Evolutionary conservation across 768 basidiomycete genomes (phyloP), one percentile per base, ranked within the genome.

Genomic region (Xerocomellus amylosporus): DNA sequence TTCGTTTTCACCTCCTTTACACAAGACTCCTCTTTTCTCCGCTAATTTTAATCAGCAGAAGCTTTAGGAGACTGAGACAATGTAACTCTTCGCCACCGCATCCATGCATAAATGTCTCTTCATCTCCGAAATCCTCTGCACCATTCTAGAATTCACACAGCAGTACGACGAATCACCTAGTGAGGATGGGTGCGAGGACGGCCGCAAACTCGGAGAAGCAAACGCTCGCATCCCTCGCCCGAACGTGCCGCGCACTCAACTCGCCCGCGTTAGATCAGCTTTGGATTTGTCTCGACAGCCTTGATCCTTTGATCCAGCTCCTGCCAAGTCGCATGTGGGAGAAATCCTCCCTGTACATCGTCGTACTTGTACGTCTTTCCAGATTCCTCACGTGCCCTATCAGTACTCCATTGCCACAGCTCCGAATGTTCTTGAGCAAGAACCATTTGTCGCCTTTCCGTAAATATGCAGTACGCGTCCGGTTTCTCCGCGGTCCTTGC

Each of bases 391-490:
- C 7, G n/a, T n/a, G n/a, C 17, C 36, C 36, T 37, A 17, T 37
- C 17, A 17, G 14, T 17, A 37, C 36, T 37, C 5, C 36, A 37
- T 37, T 37, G 36, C 17, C 17, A 17, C 36, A 37, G 17, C 8
- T 15, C 17, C 36, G 36, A 15, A 8, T 17, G 17, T 17, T 17
- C 36, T 17, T 17, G 14, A 12, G 17, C 36, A 37, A 15, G 36
- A 17, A 14, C 3, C 13, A 34, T 34, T 34, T 12, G 2, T 12
- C 33, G 2, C 13, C 17, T 15, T 65, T 65, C 40, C 38, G 24
- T 6, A 50, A 55, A 31, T 64, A 64, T 45, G 57, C 60, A 3
- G 34, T 28, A 4, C 55, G 61, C 8, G 64, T 65, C 34, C 58
- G 40, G 9, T 53, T 46, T 19, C 49, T 64, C 24, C 28, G 39